These are phyloP conservation scores for Saccharomyces hybrid DNA, from an alignment of 1,139 yeast genomes.

Conservation along the genomic window DNA sequence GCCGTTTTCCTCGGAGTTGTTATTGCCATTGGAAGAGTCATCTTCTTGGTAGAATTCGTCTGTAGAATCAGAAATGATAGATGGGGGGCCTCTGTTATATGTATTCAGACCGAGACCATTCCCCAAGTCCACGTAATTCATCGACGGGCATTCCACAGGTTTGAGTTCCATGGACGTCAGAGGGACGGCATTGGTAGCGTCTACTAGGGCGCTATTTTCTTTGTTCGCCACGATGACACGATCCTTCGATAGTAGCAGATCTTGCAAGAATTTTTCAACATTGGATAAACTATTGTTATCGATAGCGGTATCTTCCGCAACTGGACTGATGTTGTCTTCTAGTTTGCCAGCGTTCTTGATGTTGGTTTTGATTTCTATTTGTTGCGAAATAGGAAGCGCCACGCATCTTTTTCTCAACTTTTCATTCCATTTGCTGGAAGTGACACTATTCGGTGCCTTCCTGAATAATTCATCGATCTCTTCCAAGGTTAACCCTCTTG, in stretches of 20 bases:
- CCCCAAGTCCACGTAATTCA: slow-evolving; percentile 22
- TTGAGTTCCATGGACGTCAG: background rate
- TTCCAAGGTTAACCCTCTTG: slow-evolving; percentile 64
- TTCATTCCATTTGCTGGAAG: slow-evolving; percentile 21
- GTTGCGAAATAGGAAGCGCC: background rate
- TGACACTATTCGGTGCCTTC: slow-evolving; percentile 32
- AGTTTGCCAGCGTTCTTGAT: background rate
- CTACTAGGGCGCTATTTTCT: background rate
- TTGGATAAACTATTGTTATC: background rate
- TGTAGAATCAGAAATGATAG: slow-evolving; percentile 16
- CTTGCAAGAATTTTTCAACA: background rate
- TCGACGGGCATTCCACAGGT: background rate
- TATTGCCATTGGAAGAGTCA: background rate
- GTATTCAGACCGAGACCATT: slow-evolving; percentile 23
- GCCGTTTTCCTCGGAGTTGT: background rate
- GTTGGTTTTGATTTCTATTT: background rate
- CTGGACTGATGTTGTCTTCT: background rate
- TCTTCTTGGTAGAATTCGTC: slow-evolving; percentile 8
- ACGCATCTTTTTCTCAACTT: slow-evolving; percentile 10
- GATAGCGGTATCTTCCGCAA: background rate
- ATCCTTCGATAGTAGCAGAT: background rate
- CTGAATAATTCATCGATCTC: slow-evolving; percentile 63
- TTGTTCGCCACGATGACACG: background rate
- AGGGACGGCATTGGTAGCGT: background rate
- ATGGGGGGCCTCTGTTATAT: slow-evolving; percentile 23